Conservation (phyloP, 164 flowering plant species). For the Dillenia suffruticosa region DNA sequence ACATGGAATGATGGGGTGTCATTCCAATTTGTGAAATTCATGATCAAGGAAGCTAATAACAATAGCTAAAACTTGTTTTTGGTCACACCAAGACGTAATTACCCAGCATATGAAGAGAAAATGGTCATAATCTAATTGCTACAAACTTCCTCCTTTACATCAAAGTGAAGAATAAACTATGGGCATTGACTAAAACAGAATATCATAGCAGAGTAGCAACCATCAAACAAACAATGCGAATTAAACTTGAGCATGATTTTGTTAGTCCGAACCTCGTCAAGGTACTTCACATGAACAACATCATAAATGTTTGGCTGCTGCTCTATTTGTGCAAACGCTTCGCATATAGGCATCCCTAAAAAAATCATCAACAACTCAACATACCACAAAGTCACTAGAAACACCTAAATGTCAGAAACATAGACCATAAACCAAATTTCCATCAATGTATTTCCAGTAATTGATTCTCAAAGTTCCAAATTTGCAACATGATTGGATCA, state of each 20-base stretch:
- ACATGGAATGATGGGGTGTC: background rate
- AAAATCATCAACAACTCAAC: slow-evolving; percentile 4
- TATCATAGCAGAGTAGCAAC: no score
- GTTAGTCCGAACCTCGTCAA: slow-evolving; percentile 67
- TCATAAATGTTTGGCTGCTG: slow-evolving; percentile 89
- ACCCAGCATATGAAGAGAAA: no score
- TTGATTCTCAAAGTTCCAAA: no score
- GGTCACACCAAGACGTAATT: no score
- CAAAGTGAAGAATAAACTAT: no score
- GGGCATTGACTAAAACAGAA: no score
- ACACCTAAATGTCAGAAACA: background rate
- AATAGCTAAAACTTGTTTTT: background rate
- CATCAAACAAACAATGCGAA: no score
- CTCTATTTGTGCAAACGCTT: slow-evolving; percentile 94
- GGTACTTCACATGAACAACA: slow-evolving; percentile 88
- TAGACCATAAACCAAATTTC: no score
- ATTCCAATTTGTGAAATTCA: slow-evolving; percentile 75
- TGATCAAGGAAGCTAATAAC: slow-evolving; percentile 16
- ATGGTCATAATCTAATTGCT: no score
- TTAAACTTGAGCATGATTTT: background rate
- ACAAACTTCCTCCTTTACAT: no score
- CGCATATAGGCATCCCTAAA: slow-evolving; percentile 94
- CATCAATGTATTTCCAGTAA: no score
- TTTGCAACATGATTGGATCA: no score
- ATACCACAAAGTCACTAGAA: background rate